A percentile compares a stretch with the other conserved stretches of the same genome.
These are phyloP conservation scores for Hibiscus trionum DNA, from an alignment of 345 rosid species.

Conservation along the genomic window DNA sequence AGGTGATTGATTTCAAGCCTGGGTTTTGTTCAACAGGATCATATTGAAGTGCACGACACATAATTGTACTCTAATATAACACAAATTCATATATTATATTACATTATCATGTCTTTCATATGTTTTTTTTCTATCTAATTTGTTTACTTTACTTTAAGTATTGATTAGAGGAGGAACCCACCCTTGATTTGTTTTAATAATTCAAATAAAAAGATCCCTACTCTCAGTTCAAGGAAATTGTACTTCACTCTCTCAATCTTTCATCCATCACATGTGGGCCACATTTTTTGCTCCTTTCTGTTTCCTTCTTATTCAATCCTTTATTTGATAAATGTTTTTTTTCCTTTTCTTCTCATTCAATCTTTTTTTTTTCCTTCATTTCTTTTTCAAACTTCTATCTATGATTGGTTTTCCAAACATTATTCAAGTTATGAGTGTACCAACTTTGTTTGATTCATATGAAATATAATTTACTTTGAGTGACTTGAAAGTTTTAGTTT, in stretches of 20 bases:
- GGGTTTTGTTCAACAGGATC: too few species aligned
- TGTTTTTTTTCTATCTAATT: background rate
- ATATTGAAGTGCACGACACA: too few species aligned
- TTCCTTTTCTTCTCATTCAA: too few species aligned
- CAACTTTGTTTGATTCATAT: background rate
- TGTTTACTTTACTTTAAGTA: background rate
- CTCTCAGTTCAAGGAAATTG: background rate
- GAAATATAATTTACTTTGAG: background rate
- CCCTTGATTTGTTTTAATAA: too few species aligned
- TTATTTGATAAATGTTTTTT: background rate
- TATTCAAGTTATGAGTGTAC: background rate
- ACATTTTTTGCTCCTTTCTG: background rate
- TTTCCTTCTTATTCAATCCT: background rate
- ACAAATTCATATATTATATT: background rate
- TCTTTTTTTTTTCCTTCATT: background rate
- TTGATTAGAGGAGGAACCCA: background rate
- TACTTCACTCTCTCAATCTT: background rate
- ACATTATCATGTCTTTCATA: background rate
- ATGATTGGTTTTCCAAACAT: background rate
- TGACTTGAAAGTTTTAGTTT: too few species aligned
- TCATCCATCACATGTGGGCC: background rate
- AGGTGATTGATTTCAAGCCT: background rate
- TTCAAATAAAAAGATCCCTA: background rate
- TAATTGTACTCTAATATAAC: background rate
- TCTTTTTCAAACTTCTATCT: background rate